Base-by-base conservation (phyloP, 257 asterid species). In the Solanum medicagineum region DNA sequence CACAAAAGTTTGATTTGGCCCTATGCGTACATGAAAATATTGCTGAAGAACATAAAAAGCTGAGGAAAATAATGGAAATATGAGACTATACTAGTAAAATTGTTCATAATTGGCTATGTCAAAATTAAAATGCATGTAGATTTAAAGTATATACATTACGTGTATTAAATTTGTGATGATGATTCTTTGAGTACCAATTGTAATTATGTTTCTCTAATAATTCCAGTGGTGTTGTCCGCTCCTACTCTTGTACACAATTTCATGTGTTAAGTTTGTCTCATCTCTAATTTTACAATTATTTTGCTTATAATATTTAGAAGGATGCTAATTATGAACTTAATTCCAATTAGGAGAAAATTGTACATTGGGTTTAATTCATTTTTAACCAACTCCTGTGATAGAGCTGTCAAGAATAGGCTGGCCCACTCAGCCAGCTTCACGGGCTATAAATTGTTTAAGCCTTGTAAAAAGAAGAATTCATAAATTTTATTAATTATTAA, bases 1-100 rank as follows among this genome's bases (percentile, higher is more conserved):
- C 93, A 0, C 93, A 89, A 16, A 89, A 87, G 24, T 75, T 81
- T 79, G 90, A 90, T 0, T 87, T 88, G 29, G 81, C 86, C 75
- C 89, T 89, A 9, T 77, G 62, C 6, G 16, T 77, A 45, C 47
- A 77, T 24, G 83, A 77, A 51, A 49, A 49, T 53, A 19, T 77
- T 15, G 83, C 45, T 77, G 83, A 77, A 26, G 63, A 51, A 24
- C 81, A 75, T 77, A 77, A 26, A 36, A 77, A 10, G 24, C 20
- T 14, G 22, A 45, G 59, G 47, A 56, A 51, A 24, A 20, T 45
- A 5, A 14, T 77, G 11, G 47, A 77, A 77, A 51, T 77, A 7
- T 77, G 83, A 77, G 47, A 77, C 10, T 77, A 13, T 6, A 26
- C 59, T 15, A 24, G 47, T 51, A 77, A 32, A 77, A 51, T 77